Base-by-base conservation (phyloP, 805 yeast genomes). In the Yamadazyma sp. region DNA sequence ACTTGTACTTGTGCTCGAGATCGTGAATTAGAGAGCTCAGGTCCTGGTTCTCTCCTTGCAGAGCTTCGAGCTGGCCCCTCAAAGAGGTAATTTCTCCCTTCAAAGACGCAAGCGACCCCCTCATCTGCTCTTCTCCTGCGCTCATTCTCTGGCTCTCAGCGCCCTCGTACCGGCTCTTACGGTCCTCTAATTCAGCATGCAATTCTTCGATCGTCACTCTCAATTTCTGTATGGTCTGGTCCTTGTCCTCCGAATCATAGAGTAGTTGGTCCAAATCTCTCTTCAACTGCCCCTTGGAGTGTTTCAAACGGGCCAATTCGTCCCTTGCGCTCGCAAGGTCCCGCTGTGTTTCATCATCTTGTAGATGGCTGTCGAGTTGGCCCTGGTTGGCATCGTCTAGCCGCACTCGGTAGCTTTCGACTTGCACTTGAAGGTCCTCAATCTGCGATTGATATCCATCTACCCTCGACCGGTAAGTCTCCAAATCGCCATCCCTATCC, bases 171-270 rank as follows among this genome's bases (percentile, higher is more conserved):
- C 19, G 16, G 15, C 12, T 8, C 16, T 24, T 33, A 23, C 29
- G 25, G 22, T 3, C 17, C 8, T 33, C 36, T n/a, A 24, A 24
- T 18, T 24, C 36, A 7, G 20, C 16, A 5, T 35, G 21, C 9
- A 43, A 24, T 7, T 55, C 59, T 4, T 52, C 50, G 2, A 56
- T 41, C 5, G 24, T 24, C 6, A 24, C 29, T 7, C 25, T 55
- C 51, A 18, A 23, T 24, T 37, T 36, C 33, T 25, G n/a, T 9
- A 33, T 25, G 10, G 20, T 33, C 8, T 17, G 15, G 15, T 33
- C 36, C n/a, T 35, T 40, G 5, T 17, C 38, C 11, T 37, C 42
- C 5, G 31, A 15, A 21, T 44, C 40, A 7, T 19, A 18, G 7
- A 24, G 29, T 9, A 37, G 21, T 6, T 32, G 32, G 17, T 35